phyloP scores from a whole-genome alignment of 371 early-diverging fungal species.

The Mortierella sp. region DNA sequence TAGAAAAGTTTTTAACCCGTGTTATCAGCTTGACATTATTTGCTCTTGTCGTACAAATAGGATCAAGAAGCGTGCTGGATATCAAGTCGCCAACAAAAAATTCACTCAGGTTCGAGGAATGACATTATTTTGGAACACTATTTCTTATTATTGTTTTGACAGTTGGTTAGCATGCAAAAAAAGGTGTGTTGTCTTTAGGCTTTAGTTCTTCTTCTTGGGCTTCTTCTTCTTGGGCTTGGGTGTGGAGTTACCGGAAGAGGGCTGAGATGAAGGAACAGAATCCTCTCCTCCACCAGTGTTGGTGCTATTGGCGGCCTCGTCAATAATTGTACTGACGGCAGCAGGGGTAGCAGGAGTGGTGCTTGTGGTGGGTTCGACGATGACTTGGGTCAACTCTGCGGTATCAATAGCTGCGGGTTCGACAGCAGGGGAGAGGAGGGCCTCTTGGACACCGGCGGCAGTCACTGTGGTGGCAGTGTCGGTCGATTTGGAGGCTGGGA shows the following conservation, averaged over 20 bases:
- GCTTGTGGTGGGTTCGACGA: slow-evolving; percentile 21
- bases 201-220: slow-evolving; percentile 39
- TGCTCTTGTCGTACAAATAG: background rate
- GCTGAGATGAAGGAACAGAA: background rate
- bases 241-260: slow-evolving; percentile 4
- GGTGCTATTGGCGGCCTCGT: background rate
- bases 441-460: slow-evolving; percentile 10
- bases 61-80: background rate
- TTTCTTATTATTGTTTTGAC: background rate
- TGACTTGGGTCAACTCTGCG: slow-evolving; percentile 23
- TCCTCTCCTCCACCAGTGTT: background rate
- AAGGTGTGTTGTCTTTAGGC: background rate
- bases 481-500: background rate
- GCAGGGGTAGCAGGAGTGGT: background rate
- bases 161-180: slow-evolving; percentile 4
- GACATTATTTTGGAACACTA: background rate
- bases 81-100: too few relatives aligned
- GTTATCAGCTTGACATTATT: background rate
- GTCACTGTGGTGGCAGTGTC: background rate
- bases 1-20: background rate
- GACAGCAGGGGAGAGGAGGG: background rate
- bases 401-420: slow-evolving; percentile 7
- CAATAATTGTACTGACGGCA: background rate
- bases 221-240: slow-evolving; percentile 43
- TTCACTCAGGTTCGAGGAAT: background rate